Evolutionary conservation across 2,329 filamentous ascomycete genomes (phyloP).

Genomic region (Bipolaris bicolor): DNA sequence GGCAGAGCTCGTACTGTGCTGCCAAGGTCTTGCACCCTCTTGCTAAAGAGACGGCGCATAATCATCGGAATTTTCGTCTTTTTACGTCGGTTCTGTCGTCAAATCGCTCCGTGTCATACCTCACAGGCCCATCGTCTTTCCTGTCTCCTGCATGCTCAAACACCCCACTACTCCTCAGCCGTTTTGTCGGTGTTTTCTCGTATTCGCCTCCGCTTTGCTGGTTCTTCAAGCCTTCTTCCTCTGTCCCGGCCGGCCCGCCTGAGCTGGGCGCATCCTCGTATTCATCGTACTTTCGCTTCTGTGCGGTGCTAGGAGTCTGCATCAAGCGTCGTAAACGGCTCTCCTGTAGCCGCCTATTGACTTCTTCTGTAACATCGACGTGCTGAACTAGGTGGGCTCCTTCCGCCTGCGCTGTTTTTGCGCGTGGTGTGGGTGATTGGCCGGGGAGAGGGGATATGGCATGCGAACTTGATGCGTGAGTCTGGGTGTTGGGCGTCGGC

Average conservation of each 20-base stretch:
- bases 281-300: constrained; percentile 42
- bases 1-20: background rate
- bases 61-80: constrained; percentile 22
- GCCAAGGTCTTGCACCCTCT: background rate
- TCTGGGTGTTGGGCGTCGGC: constrained; percentile 5
- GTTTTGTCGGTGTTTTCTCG: constrained; percentile 34
- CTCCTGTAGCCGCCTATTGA: constrained; percentile 39
- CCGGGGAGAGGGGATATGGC: constrained; percentile 24
- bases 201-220: constrained; percentile 18
- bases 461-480: constrained; percentile 15
- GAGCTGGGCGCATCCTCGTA: constrained; percentile 31
- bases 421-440: constrained; percentile 22
- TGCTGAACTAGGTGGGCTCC: constrained; percentile 33
- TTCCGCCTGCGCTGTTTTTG: constrained; percentile 20
- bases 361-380: constrained; percentile 44
- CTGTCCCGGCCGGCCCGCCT: constrained; percentile 25
- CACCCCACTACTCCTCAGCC: constrained; percentile 31
- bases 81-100: constrained; percentile 23
- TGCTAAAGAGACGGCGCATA: background rate
- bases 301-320: constrained; percentile 42
- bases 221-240: constrained; percentile 18
- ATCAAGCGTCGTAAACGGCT: constrained; percentile 40
- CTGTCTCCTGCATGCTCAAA: constrained; percentile 35
- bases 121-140: constrained; percentile 17
- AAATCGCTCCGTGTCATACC: constrained; percentile 12